Conservation (phyloP, 371 early-diverging fungal species). For the Syncephalastrum racemosum region DNA sequence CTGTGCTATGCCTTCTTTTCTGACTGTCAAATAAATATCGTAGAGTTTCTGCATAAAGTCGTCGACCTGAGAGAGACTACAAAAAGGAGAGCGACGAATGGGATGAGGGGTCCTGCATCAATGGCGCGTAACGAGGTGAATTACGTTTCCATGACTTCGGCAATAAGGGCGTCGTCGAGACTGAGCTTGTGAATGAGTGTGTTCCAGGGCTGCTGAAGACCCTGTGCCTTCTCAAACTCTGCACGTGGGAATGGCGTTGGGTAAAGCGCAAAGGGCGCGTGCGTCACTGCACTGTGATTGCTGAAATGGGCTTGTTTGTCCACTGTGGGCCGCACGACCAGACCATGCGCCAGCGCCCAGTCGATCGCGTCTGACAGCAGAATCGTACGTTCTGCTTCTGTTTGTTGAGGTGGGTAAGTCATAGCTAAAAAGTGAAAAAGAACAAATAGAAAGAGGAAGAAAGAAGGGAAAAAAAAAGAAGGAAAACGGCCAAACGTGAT, state of each 20-base stretch:
- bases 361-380: constrained; percentile 66
- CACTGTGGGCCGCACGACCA: constrained; percentile 65
- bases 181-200: constrained; percentile 79
- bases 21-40: constrained; percentile 71
- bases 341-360: constrained; percentile 79
- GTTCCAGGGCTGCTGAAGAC: constrained; percentile 83
- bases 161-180: constrained; percentile 74
- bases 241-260: constrained; percentile 84
- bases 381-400: constrained; percentile 15
- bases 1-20: constrained; percentile 63
- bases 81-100: not conserved
- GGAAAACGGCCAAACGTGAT: not conserved
- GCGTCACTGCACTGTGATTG: constrained; percentile 54
- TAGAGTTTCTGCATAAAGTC: constrained; percentile 80
- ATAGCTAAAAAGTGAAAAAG: constrained; percentile 4
- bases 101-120: not conserved
- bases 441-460: not conserved
- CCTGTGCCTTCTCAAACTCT: constrained; percentile 73
- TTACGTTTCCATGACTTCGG: constrained; percentile 72
- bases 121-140: not conserved
- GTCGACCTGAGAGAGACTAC: constrained; percentile 79
- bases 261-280: constrained; percentile 88
- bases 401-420: constrained; percentile 27
- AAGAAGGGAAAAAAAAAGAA: not conserved
- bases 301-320: constrained; percentile 31